These are phyloP conservation scores for Orbilia javanica DNA, from an alignment of 2,329 filamentous ascomycete genomes.

Conservation along the genomic window DNA sequence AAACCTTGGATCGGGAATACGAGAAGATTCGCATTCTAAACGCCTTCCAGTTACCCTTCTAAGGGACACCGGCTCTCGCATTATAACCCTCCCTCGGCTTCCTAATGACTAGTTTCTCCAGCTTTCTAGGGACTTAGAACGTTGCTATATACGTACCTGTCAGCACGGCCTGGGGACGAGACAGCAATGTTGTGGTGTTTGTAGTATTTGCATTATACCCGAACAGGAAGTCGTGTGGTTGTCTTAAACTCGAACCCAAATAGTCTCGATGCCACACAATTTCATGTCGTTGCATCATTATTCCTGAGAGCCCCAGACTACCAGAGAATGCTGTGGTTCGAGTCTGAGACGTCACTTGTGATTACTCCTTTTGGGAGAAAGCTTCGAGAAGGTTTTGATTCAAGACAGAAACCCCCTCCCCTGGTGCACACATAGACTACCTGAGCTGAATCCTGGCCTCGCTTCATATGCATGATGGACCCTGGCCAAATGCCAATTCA, in stretches of 20 bases:
- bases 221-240: constrained; percentile 6
- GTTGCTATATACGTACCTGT: no score
- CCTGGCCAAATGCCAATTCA: no score
- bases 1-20: background rate
- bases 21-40: background rate
- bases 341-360: background rate
- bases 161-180: no score
- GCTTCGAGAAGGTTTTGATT: constrained; percentile 3
- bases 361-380: background rate
- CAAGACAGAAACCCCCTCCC: background rate
- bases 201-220: constrained; percentile 1
- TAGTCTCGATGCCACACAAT: constrained; percentile 38
- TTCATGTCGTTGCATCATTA: constrained; percentile 25
- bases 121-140: no score
- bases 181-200: constrained; percentile 24
- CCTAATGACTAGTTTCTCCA: background rate
- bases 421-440: no score
- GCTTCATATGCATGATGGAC: no score
- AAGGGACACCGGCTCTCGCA: background rate
- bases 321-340: background rate
- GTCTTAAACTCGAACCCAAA: constrained; percentile 35
- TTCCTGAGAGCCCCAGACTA: background rate
- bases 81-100: background rate
- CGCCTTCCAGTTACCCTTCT: background rate
- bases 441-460: no score